Evolutionary conservation across 2,329 filamentous ascomycete species (phyloP), one percentile per base, ranked within the genome.

Genomic region (Huntiella abstrusa): DNA sequence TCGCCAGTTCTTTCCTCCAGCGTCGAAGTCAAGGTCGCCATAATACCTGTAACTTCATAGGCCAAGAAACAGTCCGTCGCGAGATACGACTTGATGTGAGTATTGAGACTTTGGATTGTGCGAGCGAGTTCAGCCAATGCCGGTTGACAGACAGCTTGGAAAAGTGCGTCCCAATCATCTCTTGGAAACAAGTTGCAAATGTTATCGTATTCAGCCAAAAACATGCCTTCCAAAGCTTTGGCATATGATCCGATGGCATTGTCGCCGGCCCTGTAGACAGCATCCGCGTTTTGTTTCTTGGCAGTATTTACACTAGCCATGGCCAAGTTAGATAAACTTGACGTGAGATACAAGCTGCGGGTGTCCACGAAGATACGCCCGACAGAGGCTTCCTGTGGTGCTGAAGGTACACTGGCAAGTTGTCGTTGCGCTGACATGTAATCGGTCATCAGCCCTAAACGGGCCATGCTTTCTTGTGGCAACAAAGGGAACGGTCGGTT

Each of bases 221-320:
- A 88, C 51, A 95, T 77, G 5, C 80, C 83, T 58, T 95, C 85
- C 63, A 98, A 76, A 0, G 81, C 83, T 55, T 80, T 78, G 0
- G 85, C 82, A 58, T 98, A 98, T 33, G 81, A 85, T 2, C 81
- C 79, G 49, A 98, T 92, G 4, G 86, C 88, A 60, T 91, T 96
- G 16, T 83, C 91, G 11, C 87, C 88, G 49, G 83, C 73, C 49
- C 79, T 77, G 60, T 98, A 98, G 7, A 92, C 74, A 2, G 83
- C 83, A 58, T 88, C 84, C 1, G 80, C 71, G 46, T 77, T 77
- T 62, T 83, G 85, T 60, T 84, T 82, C 60, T 84, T 87, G 16
- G 82, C 71, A 42, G 86, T 80, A 66, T 85, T 80, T 59, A 92
- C 67, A 32, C 86, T 92, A 12, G 88, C 88, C 36, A 83, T 77